Base-by-base conservation (phyloP, 345 rosid genomes). In the Pugionium dolabratum region DNA sequence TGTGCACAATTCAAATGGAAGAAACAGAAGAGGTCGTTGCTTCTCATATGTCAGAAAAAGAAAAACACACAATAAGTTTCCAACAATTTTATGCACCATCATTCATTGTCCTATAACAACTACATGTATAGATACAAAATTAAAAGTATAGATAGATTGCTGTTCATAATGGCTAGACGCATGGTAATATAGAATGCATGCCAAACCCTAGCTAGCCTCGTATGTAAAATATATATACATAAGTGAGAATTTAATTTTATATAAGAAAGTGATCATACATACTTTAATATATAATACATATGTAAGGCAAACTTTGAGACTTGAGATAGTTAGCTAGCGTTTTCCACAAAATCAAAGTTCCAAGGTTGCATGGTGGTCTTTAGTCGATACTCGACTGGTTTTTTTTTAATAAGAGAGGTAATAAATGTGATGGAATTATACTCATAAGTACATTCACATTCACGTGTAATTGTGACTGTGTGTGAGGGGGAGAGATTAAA, bases 161-260 rank as follows among this genome's bases (percentile, higher is more conserved):
- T 65, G 36, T 50, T 51, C 33, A 18, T 4, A 43, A 51, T 50
- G 62, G 36, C 55, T 65, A 59, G 55, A 61, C 39, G 62, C 54
- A 66, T 62, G 66, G 60, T 61, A 72, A 29, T 64, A 42, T 29
- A 49, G 59, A 58, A 43, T 72, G 71, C 61, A 65, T 72, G 71
- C 66, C 76, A 72, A 72, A 72, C 71, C 76, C 76, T 37, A 37
- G 18, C 0, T 71, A 65, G 66, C 66, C 35, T 72, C 46, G 41
- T 34, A 48, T 51, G 42, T 50, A 32, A 4, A 3, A 34, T 34
- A 34, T 34, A 34, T 34, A 34, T 34, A 34, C 5, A 7, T 37
- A 4, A 4, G 7, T 37, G 41, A 4, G 5, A 1, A 6, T 37
- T 3, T 3, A 37, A 18, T 18, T 18, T 18, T 18, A 18, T 18